A percentile compares a stretch with the other conserved stretches of the same genome.
Evolutionary conservation across 805 yeast species (phyloP).

Genomic region (Hanseniaspora vineae): DNA sequence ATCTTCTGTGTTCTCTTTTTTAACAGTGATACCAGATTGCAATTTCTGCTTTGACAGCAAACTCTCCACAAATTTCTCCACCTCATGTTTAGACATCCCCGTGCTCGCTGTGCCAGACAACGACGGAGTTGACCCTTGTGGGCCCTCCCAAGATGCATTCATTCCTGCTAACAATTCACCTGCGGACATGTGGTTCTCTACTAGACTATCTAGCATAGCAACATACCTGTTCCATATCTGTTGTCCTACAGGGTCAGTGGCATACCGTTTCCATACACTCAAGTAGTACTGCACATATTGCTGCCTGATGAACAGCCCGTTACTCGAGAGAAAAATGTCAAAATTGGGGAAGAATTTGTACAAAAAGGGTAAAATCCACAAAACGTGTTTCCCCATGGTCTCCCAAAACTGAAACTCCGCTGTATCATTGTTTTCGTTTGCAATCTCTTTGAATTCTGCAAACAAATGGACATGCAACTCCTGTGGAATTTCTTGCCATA

Average conservation of each 20-base stretch:
- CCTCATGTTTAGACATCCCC: background rate
- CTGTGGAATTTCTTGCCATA: too few species aligned
- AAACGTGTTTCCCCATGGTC: background rate
- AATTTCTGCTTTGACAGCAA: too few species aligned
- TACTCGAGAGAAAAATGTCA: background rate
- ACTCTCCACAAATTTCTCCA: background rate
- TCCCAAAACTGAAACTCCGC: background rate
- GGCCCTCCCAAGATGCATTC: too few species aligned
- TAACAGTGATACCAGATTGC: too few species aligned
- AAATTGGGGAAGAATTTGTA: background rate
- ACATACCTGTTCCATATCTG: background rate
- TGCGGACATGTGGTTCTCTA: background rate
- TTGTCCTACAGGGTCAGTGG: background rate
- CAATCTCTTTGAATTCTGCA: too few species aligned
- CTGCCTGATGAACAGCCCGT: background rate
- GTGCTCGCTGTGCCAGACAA: too few species aligned
- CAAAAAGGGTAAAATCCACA: background rate
- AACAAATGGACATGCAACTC: too few species aligned
- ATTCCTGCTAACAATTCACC: too few species aligned
- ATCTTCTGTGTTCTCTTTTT: background rate
- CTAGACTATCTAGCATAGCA: background rate
- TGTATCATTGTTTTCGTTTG: background rate
- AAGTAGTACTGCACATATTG: background rate
- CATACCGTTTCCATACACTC: background rate
- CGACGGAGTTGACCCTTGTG: too few species aligned